Evolutionary conservation across 768 basidiomycete species (phyloP), one percentile per base, ranked within the genome.

Genomic region (Lanmaoa rubissima): DNA sequence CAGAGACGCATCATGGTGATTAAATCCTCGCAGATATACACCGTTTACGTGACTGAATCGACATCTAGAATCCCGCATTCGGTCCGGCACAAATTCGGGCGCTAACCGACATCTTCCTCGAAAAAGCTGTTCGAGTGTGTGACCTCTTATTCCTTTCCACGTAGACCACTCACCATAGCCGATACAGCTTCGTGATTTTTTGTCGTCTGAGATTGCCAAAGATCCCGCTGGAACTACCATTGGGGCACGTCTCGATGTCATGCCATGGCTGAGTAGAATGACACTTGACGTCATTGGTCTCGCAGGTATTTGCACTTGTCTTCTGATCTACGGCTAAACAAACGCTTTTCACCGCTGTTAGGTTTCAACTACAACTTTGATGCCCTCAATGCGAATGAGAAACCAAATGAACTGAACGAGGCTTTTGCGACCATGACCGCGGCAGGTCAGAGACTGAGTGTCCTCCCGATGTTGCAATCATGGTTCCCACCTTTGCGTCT

Each of bases 61-160:
- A 8, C 39, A 16, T 41, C 26, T 19, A 76, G 85, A 87, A 86
- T 59, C 85, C 85, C 19, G 84, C 85, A 0, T 87, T 88, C 64
- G 83, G 84, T 1, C 75, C 76, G 5, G 69, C 79, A 5, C 83
- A 85, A 61, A 77, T 87, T 40, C 75, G 84, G 4, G 80, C 80
- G 47, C 64, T 86, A 16, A 83, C 82, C 0, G 75, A 76, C 16
- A 79, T 84, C n/a, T 86, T 87, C 54, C 56, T 82, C 2, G 77
- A 79, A 10, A 87, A 86, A 65, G 72, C 85, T 0, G 60, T 78
- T 0, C 70, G 80, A 67, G 28, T 31, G 28, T 31, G 28, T 31
- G 7, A 31, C 28, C 28, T 31, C 28, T 31, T 31, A 31, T 31
- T 21, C 24, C 3, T 9, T 12, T 43, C 6, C 26, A 11, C 24